A percentile compares a stretch with the other conserved stretches of the same genome.
phyloP scores from a whole-genome alignment of 1,284 basidiomycete genomes.

The Nidula niveotomentosa region DNA sequence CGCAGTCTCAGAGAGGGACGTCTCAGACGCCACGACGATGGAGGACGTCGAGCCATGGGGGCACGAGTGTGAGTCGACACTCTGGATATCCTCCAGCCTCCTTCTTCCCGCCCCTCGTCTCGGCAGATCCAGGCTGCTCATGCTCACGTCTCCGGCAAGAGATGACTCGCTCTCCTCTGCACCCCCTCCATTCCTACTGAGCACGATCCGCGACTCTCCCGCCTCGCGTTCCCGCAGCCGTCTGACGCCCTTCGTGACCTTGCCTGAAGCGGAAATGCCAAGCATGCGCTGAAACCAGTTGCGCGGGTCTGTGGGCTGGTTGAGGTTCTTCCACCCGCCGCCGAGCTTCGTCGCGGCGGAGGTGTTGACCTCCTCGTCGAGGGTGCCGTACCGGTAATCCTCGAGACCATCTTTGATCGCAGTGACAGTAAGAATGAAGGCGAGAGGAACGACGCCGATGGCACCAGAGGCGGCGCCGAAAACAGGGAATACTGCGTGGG shows the following conservation, averaged over 20 bases:
- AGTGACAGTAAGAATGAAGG: slow-evolving; percentile 88
- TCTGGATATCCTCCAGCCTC: slow-evolving; percentile 66
- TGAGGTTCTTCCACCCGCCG: slow-evolving; percentile 84
- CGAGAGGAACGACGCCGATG: slow-evolving; percentile 84
- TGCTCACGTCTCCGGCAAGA: slow-evolving; percentile 35
- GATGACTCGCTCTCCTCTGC: slow-evolving; percentile 25
- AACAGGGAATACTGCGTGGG: slow-evolving; percentile 74
- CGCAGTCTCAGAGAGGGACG: slow-evolving; percentile 30
- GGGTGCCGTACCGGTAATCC: slow-evolving; percentile 84
- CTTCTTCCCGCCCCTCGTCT: slow-evolving; percentile 40
- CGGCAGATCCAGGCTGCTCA: slow-evolving; percentile 40
- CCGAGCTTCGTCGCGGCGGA: slow-evolving; percentile 86
- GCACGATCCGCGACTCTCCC: slow-evolving; percentile 56
- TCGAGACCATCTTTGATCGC: slow-evolving; percentile 95
- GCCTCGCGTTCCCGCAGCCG: slow-evolving; percentile 86
- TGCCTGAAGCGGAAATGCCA: slow-evolving; percentile 66
- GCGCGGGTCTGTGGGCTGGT: slow-evolving; percentile 80
- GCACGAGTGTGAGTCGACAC: slow-evolving; percentile 65
- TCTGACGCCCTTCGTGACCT: slow-evolving; percentile 82
- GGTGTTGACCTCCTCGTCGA: slow-evolving; percentile 93
- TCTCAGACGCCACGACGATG: slow-evolving; percentile 26
- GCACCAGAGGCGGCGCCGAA: slow-evolving; percentile 89
- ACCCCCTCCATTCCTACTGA: slow-evolving; percentile 52
- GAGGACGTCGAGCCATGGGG: slow-evolving; percentile 43
- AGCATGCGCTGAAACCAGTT: slow-evolving; percentile 74